Evolutionary conservation across 441 rosid species (phyloP), one percentile per base, ranked within the genome.

Genomic region (Gossypium schwendimanii): DNA sequence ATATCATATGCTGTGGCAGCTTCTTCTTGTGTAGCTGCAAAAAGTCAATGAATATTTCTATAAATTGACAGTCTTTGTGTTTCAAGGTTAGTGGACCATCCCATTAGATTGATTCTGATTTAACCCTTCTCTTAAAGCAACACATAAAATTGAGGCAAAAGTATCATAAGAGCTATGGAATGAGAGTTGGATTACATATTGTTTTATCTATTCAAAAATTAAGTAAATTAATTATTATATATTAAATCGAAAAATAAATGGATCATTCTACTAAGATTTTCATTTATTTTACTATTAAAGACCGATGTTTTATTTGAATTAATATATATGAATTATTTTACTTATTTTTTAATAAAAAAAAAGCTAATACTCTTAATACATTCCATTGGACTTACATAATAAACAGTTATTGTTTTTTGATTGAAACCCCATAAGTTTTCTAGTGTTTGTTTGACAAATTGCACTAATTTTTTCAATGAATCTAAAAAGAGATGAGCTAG

Each of bases 1-100:
- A 80, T 87, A 72, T 86, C 93, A 45, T 89, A 89, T 2, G 91
- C 91, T 0, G 84, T 79, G 72, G 88, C 89, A 24, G 89, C 93
- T 84, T 88, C 92, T 67, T 87, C 91, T 69, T 88, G 91, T 0
- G 91, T 85, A 55, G 88, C 93, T 88, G 77, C 39, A 70, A 60
- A 28, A 54, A 70, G 73, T 61, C 65, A 60, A 61, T 6, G 64
- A 61, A 61, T 2, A 14, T 1, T n/a, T 52, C 2, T 49, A 12
- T n/a, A 49, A 49, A 49, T 14, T 14, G 15, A 49, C 14, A 4
- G 7, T 3, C 0, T 49, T 14, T n/a, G 3, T 3, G 17, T 12
- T 49, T 49, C 4, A 49, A 14, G 17, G 53, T 21, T 14, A 28
- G 39, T 23, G 70, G 58, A 47, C 23, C 70, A n/a, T 66, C 70